These are phyloP conservation scores for Wallacemonas sp. DNA, from an alignment of 208 protist genomes.

Conservation along the genomic window DNA sequence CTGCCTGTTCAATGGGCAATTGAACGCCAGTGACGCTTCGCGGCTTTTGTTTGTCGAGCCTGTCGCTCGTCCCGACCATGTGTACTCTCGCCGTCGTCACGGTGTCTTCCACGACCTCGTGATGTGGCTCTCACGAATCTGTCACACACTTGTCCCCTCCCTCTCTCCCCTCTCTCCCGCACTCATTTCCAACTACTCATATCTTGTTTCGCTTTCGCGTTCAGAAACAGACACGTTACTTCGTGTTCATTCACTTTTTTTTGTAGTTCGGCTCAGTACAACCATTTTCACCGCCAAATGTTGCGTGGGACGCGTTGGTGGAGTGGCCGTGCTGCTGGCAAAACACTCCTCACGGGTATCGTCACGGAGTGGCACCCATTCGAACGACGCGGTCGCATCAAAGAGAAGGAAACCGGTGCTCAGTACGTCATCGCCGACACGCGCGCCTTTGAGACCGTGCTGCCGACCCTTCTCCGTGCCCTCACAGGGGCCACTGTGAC, in stretches of 20 bases:
- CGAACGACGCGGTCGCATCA: slow-evolving; percentile 71
- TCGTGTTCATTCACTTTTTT: too few species aligned
- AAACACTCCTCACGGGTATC: slow-evolving; percentile 23
- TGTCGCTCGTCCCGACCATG: too few species aligned
- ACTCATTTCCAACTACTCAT: background rate
- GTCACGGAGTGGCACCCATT: slow-evolving; percentile 80
- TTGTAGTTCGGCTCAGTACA: too few species aligned
- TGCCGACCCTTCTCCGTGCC: slow-evolving; percentile 66
- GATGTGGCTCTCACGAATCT: too few species aligned
- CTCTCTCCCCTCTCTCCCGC: background rate
- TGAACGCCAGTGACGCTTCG: too few species aligned
- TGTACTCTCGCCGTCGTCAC: too few species aligned
- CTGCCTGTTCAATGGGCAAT: too few species aligned
- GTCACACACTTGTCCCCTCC: background rate
- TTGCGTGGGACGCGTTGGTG: background rate
- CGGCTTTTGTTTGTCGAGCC: too few species aligned
- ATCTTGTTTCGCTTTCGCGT: too few species aligned
- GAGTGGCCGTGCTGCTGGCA: background rate
- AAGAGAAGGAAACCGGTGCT: slow-evolving; percentile 39
- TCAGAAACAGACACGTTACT: too few species aligned
- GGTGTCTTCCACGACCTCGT: too few species aligned
- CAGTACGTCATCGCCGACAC: slow-evolving; percentile 71
- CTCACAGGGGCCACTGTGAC: slow-evolving; percentile 65
- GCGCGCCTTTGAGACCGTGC: slow-evolving; percentile 84
- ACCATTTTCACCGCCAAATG: too few species aligned